Evolutionary conservation across 345 rosid species (phyloP), one percentile per base, ranked within the genome.

Genomic region (Combretum micranthum): DNA sequence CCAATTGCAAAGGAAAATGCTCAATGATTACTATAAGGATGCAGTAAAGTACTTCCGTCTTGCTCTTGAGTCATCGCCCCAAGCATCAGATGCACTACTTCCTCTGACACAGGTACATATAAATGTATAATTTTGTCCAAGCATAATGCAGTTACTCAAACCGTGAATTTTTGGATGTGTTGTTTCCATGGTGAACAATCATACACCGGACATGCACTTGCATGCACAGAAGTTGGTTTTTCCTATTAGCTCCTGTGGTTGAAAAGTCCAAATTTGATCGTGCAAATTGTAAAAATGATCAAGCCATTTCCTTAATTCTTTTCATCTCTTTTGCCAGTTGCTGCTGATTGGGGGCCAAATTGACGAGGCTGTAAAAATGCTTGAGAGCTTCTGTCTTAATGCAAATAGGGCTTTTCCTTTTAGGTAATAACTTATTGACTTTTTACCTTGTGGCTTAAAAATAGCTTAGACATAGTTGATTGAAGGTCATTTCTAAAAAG

Each of bases 101-200:
- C 95, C 98, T 49, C 70, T 92, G 69, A 64, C 79, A 62, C 90
- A 92, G 87, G 97, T 92, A 69, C 58, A 47, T 19, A n/a, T 61
- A 42, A 63, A 50, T 53, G 17, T 50, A 17, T 32, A 9, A 1
- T 11, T 4, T 32, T 32, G 5, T 2, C 1, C 39, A 7, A 32
- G 39, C 39, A 32, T 32, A 32, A 32, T 32, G 39, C 39, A 32
- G 39, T 11, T 32, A 32, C 39, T 32, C 39, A 32, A 4, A 32
- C 39, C 39, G 1, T 32, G 39, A 32, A 32, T 5, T 32, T 32
- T 32, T 32, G 5, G 26, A 2, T 2, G 26, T 25, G 26, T 25
- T 25, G 26, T 2, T 2, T 25, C 5, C 5, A 25, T 25, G 26
- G 26, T 25, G 39, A 32, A 32, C 9, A 4, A 9, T 1, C 39